A percentile compares a stretch with the other conserved stretches of the same genome.
Conservation (phyloP, 805 yeast species). For the Saturnispora kantuleensis region DNA sequence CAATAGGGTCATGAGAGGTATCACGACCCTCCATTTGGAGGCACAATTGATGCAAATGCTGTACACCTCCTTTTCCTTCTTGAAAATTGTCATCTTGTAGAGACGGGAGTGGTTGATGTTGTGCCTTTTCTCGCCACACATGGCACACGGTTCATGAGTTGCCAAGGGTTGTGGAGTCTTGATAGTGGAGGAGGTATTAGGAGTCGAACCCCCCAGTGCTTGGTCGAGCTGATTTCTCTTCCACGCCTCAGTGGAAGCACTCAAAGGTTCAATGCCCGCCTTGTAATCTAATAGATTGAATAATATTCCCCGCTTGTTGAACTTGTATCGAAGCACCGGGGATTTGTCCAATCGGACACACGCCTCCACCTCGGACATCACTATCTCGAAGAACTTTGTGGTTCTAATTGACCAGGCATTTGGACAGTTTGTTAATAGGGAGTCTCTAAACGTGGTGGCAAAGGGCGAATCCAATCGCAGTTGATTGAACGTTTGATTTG, state of each 20-base stretch:
- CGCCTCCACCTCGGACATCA: conserved; percentile 74
- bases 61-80: conserved; percentile 36
- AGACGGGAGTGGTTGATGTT: conserved; percentile 69
- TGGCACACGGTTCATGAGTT: conserved; percentile 60
- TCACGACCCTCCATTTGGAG: conserved; percentile 64
- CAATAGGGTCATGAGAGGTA: conserved; percentile 73
- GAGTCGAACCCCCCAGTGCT: conserved; percentile 6
- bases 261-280: conserved; percentile 76
- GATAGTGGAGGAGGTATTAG: neutral
- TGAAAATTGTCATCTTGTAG: conserved; percentile 37
- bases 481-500: conserved; percentile 26
- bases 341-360: conserved; percentile 54
- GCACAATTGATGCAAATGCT: conserved; percentile 80
- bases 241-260: conserved; percentile 71
- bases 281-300: conserved; percentile 66
- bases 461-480: conserved; percentile 35
- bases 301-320: conserved; percentile 48
- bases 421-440: conserved; percentile 20
- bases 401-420: conserved; percentile 31
- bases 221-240: conserved; percentile 25
- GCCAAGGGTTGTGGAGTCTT: conserved; percentile 49
- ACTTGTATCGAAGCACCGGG: conserved; percentile 46
- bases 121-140: conserved; percentile 73
- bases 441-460: conserved; percentile 36
- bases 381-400: conserved; percentile 49